phyloP scores from a whole-genome alignment of 2,329 filamentous ascomycete species.

The Colletotrichum coccodes region DNA sequence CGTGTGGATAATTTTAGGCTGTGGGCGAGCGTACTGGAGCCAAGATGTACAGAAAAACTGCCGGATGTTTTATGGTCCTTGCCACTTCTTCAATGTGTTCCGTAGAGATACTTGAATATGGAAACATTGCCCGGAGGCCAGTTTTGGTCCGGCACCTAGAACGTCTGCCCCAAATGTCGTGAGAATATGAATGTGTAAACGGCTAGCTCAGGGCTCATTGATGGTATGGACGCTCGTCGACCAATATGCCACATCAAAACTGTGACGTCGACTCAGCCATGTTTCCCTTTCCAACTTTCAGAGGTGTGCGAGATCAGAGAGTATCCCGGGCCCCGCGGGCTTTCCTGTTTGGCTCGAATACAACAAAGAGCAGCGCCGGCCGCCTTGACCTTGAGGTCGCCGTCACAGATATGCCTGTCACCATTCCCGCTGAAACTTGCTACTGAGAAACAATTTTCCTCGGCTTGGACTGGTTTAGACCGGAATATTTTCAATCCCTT shows the following conservation, averaged over 20 bases:
- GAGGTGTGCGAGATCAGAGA: no score
- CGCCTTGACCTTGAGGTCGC: not conserved
- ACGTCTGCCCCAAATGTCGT: no score
- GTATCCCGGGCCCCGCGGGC: no score
- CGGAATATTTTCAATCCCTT: not conserved
- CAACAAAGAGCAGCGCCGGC: no score
- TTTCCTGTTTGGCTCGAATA: no score
- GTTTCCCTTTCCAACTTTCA: no score
- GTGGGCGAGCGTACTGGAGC: not conserved
- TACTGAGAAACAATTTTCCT: not conserved
- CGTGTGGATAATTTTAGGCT: not conserved
- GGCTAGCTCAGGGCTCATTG: no score
- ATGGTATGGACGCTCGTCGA: no score
- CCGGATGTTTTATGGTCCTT: slow-evolving; percentile 46
- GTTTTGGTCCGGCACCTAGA: slow-evolving; percentile 48
- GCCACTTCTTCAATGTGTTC: slow-evolving; percentile 39
- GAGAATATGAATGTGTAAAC: no score
- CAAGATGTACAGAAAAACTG: not conserved
- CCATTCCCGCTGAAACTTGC: not conserved
- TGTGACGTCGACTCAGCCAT: no score
- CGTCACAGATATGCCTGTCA: not conserved
- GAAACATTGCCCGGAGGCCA: slow-evolving; percentile 48
- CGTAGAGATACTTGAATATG: slow-evolving; percentile 36
- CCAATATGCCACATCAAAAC: no score
- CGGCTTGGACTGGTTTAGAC: not conserved